Evolutionary conservation across 306 rosid species (phyloP).

Genomic region (Dalbergia oliveri): DNA sequence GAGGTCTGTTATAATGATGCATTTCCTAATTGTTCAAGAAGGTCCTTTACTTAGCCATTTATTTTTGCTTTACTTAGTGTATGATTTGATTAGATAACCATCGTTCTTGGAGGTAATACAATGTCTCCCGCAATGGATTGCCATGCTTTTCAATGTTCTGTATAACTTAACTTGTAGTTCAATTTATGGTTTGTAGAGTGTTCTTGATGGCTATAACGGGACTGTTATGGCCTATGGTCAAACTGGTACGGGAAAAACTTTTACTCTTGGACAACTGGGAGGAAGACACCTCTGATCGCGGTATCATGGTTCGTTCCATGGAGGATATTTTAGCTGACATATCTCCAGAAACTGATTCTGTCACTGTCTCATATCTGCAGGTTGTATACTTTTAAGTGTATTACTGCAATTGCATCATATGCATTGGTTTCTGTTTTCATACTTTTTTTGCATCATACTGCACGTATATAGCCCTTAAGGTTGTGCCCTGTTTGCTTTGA

Average conservation of each 20-base stretch:
- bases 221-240: constrained; percentile 99
- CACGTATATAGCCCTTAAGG: background rate
- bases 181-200: constrained; percentile 70
- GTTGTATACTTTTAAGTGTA: constrained; percentile 50
- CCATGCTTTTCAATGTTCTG: constrained; percentile 23
- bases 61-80: constrained; percentile 30
- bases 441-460: background rate
- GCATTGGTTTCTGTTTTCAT: constrained; percentile 27
- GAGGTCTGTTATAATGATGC: constrained; percentile 65
- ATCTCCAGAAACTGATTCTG: constrained; percentile 74
- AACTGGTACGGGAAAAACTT: constrained; percentile 98
- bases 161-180: constrained; percentile 31
- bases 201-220: constrained; percentile 94
- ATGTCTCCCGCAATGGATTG: background rate
- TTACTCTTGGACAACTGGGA: constrained; percentile 96
- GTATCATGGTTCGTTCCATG: constrained; percentile 98
- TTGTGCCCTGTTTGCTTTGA: constrained; percentile 33
- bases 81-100: constrained; percentile 29
- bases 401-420: constrained; percentile 33
- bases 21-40: constrained; percentile 20
- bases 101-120: constrained; percentile 9
- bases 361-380: constrained; percentile 89
- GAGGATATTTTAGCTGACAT: constrained; percentile 85
- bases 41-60: constrained; percentile 29
- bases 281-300: constrained; percentile 83